phyloP scores from a whole-genome alignment of 805 yeast genomes.

The Myxozyma geophila region DNA sequence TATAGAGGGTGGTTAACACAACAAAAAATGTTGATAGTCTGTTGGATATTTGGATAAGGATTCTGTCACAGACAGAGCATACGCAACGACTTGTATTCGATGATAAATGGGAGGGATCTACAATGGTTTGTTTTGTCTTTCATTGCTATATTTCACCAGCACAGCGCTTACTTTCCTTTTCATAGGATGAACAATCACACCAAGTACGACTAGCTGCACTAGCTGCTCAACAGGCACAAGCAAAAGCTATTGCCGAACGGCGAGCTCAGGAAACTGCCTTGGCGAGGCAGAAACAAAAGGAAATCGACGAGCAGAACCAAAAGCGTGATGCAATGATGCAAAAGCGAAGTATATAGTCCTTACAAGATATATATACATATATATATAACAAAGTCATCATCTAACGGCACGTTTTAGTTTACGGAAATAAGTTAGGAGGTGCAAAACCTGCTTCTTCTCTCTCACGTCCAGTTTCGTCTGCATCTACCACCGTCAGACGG shows the following conservation, averaged over 20 bases:
- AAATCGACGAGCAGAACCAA: constrained; percentile 43
- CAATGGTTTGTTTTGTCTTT: constrained; percentile 25
- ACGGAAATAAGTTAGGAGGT: constrained; percentile 28
- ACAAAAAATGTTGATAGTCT: constrained; percentile 41
- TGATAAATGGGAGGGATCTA: constrained; percentile 42
- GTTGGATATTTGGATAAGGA: constrained; percentile 42
- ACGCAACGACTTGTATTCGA: constrained; percentile 40
- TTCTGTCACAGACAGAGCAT: constrained; percentile 44
- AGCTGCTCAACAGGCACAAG: constrained; percentile 24
- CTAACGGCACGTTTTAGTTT: constrained; percentile 10
- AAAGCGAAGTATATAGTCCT: constrained; percentile 27
- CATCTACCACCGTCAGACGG: not conserved
- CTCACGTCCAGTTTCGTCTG: constrained; percentile 1
- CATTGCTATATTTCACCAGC: not conserved
- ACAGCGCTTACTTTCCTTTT: not conserved
- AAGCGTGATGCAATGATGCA: constrained; percentile 28
- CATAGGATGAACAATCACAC: constrained; percentile 38
- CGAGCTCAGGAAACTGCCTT: constrained; percentile 24
- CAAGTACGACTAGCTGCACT: constrained; percentile 28
- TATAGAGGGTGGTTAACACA: constrained; percentile 33
- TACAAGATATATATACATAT: not conserved
- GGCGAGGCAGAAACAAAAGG: constrained; percentile 5
- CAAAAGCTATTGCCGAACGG: constrained; percentile 18
- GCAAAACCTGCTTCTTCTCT: constrained; percentile 2
- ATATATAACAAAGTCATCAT: not conserved